These are phyloP conservation scores for Avena sativa DNA, from an alignment of 176 grass and related monocot genomes.

Conservation along the genomic window DNA sequence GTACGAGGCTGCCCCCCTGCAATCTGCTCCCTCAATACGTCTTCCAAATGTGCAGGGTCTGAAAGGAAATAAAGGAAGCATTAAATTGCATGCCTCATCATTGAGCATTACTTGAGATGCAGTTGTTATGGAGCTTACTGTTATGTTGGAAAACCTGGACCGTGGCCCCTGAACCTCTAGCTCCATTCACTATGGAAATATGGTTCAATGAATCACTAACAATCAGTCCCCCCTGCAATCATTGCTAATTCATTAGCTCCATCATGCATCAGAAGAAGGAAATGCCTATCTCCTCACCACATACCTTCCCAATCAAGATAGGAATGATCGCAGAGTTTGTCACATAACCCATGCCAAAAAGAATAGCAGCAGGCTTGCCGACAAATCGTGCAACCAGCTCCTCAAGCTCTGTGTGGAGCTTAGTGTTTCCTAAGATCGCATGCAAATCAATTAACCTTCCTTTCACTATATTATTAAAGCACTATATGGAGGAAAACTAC, in stretches of 20 bases:
- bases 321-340: constrained; percentile 93
- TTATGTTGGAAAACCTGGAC: constrained; percentile 94
- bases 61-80: constrained; percentile 36
- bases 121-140: constrained; percentile 63
- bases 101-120: constrained; percentile 22
- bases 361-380: constrained; percentile 81
- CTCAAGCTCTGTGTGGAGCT: constrained; percentile 80
- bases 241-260: constrained; percentile 38
- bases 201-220: constrained; percentile 96
- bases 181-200: constrained; percentile 96
- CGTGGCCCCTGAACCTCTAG: constrained; percentile 83
- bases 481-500: constrained; percentile 24
- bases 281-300: not conserved
- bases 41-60: constrained; percentile 91
- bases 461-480: constrained; percentile 28
- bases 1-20: constrained; percentile 80
- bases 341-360: constrained; percentile 97
- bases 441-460: constrained; percentile 28
- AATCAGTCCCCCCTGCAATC: constrained; percentile 78
- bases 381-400: constrained; percentile 83
- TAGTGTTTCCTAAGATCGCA: constrained; percentile 70
- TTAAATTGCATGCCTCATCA: not conserved
- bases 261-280: not conserved
- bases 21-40: constrained; percentile 89
- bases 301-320: constrained; percentile 77